phyloP scores from a whole-genome alignment of 2,329 filamentous ascomycete species.

The Trichoderma cornu-damae region DNA sequence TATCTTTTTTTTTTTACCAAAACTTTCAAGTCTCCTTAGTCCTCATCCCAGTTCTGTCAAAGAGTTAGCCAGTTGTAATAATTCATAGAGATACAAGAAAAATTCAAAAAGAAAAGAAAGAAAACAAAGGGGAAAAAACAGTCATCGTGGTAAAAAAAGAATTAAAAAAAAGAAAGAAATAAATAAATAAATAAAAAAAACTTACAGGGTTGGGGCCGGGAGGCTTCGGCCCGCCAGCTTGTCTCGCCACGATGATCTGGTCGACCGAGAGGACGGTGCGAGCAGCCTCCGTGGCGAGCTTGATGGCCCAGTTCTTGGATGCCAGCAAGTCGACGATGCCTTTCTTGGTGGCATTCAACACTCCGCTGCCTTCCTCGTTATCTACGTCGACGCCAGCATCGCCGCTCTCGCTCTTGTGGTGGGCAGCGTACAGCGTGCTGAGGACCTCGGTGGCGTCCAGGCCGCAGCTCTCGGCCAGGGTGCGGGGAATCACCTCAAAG shows the following conservation, averaged over 20 bases:
- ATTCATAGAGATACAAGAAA: too few relatives aligned
- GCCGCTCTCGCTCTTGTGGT: constrained; percentile 83
- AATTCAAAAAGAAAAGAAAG: too few relatives aligned
- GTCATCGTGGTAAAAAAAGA: too few relatives aligned
- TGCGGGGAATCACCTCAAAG: constrained; percentile 93
- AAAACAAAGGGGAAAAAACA: too few relatives aligned
- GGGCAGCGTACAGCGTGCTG: constrained; percentile 85
- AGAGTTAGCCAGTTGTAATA: constrained; percentile 33
- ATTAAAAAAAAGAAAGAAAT: too few relatives aligned
- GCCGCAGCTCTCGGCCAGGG: constrained; percentile 88
- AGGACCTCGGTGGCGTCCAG: constrained; percentile 96
- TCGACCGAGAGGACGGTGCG: constrained; percentile 93
- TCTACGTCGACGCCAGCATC: constrained; percentile 85
- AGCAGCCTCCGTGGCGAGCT: constrained; percentile 89
- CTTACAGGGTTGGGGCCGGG: constrained; percentile 79
- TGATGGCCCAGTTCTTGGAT: constrained; percentile 94
- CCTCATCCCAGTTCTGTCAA: constrained; percentile 57
- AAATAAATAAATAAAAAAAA: too few relatives aligned
- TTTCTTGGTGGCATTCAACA: constrained; percentile 76
- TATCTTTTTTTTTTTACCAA: too few relatives aligned
- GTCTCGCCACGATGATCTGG: constrained; percentile 97
- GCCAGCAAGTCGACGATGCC: constrained; percentile 90
- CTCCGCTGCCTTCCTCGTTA: constrained; percentile 75
- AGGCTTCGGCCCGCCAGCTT: constrained; percentile 95
- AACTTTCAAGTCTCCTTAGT: constrained; percentile 49